phyloP scores from a whole-genome alignment of 306 rosid species.

The Bauhinia variegata region DNA sequence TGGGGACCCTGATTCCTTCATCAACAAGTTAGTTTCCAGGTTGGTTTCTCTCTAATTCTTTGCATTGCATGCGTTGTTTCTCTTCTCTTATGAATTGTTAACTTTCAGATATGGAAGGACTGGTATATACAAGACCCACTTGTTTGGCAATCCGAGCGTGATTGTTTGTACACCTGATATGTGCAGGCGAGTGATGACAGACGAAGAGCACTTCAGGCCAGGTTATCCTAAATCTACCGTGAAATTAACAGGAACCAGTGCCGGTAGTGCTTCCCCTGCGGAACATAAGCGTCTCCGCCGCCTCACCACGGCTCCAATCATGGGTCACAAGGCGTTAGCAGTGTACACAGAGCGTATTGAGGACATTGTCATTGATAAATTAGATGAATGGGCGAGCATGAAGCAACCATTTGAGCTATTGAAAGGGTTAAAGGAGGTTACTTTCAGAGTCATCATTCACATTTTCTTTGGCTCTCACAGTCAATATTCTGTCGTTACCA shows the following conservation, averaged over 20 bases:
- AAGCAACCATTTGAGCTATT: slow-evolving; percentile 34
- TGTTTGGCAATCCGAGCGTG: slow-evolving; percentile 38
- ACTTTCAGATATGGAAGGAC: slow-evolving; percentile 32
- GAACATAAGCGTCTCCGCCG: slow-evolving; percentile 43
- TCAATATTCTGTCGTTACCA: neutral
- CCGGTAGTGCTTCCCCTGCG: neutral
- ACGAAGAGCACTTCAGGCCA: slow-evolving; percentile 26
- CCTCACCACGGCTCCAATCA: slow-evolving; percentile 19
- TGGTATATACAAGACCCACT: slow-evolving; percentile 40
- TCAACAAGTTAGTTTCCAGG: slow-evolving; percentile 18
- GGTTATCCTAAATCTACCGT: slow-evolving; percentile 34
- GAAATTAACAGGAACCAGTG: neutral
- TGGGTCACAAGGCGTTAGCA: slow-evolving; percentile 18
- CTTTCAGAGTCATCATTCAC: slow-evolving; percentile 38
- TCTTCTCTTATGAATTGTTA: neutral
- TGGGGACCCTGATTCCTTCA: slow-evolving; percentile 24
- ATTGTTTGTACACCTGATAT: slow-evolving; percentile 23
- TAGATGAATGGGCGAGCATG: slow-evolving; percentile 37
- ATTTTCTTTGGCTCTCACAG: slow-evolving; percentile 37
- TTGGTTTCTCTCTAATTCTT: neutral
- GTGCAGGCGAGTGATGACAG: slow-evolving; percentile 24
- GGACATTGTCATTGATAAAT: neutral
- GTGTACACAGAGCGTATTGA: slow-evolving; percentile 29
- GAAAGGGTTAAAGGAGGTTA: slow-evolving; percentile 24
- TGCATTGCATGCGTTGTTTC: too few relatives aligned